Base-by-base conservation (phyloP, 208 protist species). In the Leishmania gerbilli region DNA sequence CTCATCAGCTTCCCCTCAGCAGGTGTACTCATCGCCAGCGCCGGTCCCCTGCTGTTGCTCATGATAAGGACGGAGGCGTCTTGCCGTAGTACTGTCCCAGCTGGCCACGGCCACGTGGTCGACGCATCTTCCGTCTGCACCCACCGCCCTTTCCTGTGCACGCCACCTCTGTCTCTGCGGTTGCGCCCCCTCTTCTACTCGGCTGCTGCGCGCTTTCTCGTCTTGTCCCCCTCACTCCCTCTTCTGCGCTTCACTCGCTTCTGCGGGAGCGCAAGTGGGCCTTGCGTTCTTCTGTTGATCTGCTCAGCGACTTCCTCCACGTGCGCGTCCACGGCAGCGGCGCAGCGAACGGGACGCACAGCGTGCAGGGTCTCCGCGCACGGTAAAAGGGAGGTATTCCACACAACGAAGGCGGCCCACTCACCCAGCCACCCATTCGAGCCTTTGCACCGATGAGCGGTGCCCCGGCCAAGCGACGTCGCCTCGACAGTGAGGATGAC, bases 401-500 rank as follows among this genome's bases (percentile, higher is more conserved):
- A n/a, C n/a, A 15, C 21, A 27, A 58, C 49, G 24, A 31, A 76
- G n/a, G 60, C 31, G 24, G 4, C 37, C 42, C 17, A 51, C 19
- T 3, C 24, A 3, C 24, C 42, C 51, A 9, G 24, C 24, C 15
- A 7, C 11, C 40, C 40, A n/a, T 21, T 9, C 37, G 21, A 53
- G 19, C 45, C 9, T 47, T 34, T 24, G 24, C 8, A 31, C 15
- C 47, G 7, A 77, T 77, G 74, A 65, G 53, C 37, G 74, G 72
- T 11, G 65, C 45, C 4, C 74, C 82, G 0, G 56, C 74, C 31
- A 86, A 86, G 58, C 78, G 82, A 17, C 82, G 78, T 1, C 82
- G 95, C 31, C 87, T 92, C 71, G 91, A 95, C 77, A 95, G 92
- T 74, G 92, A 97, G 45, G 90, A 93, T 79, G 92, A 96, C 71